Percentiles rank a stretch among this genome's conserved stretches.
phyloP scores from a whole-genome alignment of 2,329 filamentous ascomycete species.

The Fulvia fulva region DNA sequence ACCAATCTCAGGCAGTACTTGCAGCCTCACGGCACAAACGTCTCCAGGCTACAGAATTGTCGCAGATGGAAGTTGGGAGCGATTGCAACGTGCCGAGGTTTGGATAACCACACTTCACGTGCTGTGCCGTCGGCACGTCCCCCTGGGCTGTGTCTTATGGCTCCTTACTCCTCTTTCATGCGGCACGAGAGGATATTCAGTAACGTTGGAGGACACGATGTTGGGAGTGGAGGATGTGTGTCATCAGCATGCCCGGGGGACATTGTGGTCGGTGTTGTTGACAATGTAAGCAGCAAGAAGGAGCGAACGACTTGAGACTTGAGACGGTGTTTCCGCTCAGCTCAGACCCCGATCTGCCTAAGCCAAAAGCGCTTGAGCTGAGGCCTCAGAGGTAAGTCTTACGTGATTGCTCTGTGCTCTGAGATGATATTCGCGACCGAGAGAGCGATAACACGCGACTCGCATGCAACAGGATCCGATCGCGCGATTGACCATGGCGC shows the following conservation, averaged over 20 bases:
- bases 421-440: no score
- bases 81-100: neutral
- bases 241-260: no score
- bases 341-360: neutral
- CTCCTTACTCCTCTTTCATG: neutral
- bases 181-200: neutral
- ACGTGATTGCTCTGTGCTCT: no score
- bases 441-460: no score
- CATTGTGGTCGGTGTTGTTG: no score
- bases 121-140: neutral
- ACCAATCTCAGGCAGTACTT: neutral
- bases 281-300: no score
- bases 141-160: neutral
- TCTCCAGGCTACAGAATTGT: neutral
- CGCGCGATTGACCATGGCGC: slow-evolving; percentile 36
- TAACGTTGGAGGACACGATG: neutral
- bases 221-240: no score
- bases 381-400: neutral
- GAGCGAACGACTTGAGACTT: no score
- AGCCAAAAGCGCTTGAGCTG: neutral
- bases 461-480: neutral
- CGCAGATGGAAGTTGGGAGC: neutral
- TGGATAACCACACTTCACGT: neutral
- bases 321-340: no score
- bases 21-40: neutral